Evolutionary conservation across 2,329 filamentous ascomycete species (phyloP), one percentile per base, ranked within the genome.

Genomic region (Botrytis sinoallii): DNA sequence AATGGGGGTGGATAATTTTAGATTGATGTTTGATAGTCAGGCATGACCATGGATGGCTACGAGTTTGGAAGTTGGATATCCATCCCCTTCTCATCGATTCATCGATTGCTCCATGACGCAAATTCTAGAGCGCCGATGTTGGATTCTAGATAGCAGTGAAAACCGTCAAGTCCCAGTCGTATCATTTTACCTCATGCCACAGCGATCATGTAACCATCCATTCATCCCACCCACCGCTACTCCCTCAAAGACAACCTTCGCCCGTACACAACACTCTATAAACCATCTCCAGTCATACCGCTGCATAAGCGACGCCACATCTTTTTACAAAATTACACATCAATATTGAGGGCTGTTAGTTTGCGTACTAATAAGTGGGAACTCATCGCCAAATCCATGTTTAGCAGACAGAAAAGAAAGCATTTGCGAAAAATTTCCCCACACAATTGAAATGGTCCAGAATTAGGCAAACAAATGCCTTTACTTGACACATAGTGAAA

Each of bases 261-360:
- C 29, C n/a, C 14, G n/a, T 18, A 57, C n/a, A n/a, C 52, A 32
- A 57, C 6, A 61, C 22, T 42, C 12, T 63, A 29, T 22, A 22
- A 35, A n/a, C 57, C 57, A 29, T n/a, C 65, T 52, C 44, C 46
- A 66, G 42, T 52, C 64, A 38, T n/a, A 22, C 16, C 32, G 46
- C 35, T 55, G 66, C 48, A 42, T 32, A 32, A 32, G 18, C 66
- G 16, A 42, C 32, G 48, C 35, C 48, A 68, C 48, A 42, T 40
- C 25, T 46, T 42, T 55, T 29, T 55, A 68, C 29, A 22, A 57
- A 57, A 68, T 67, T 20, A n/a, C 40, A 40, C 42, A 14, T 40
- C 42, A 44, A 65, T 71, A 71, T 38, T 52, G 69, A 71, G 59
- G 59, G 59, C 69, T 71, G 32, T 64, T 71, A 65, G 69, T 44